phyloP scores from a whole-genome alignment of 345 rosid genomes.

The Rhodamnia argentea region DNA sequence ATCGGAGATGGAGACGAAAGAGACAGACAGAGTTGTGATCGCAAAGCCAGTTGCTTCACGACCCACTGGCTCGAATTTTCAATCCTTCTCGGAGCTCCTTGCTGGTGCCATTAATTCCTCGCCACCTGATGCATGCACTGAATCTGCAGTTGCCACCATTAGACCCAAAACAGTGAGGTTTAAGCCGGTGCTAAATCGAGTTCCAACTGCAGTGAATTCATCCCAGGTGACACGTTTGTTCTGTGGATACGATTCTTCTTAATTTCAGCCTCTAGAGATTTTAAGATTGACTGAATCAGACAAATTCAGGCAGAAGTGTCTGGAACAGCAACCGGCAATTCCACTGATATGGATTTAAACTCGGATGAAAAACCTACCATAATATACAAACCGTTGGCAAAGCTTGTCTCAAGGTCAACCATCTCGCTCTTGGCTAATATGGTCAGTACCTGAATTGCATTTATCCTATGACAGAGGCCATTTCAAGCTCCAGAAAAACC shows the following conservation, averaged over 20 bases:
- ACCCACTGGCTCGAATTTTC: slow-evolving; percentile 54
- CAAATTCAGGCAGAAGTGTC: slow-evolving; percentile 33
- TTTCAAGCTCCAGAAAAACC: background rate
- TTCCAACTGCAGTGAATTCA: slow-evolving; percentile 20
- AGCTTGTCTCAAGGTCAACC: slow-evolving; percentile 73
- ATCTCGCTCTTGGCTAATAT: slow-evolving; percentile 67
- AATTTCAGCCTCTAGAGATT: background rate
- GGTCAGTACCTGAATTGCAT: slow-evolving; percentile 29
- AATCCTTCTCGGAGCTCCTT: slow-evolving; percentile 67
- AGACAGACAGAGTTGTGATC: slow-evolving; percentile 49
- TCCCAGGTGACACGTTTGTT: slow-evolving; percentile 31
- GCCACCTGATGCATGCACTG: slow-evolving; percentile 25
- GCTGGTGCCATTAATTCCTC: slow-evolving; percentile 43
- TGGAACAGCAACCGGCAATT: slow-evolving; percentile 17
- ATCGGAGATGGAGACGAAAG: slow-evolving; percentile 58
- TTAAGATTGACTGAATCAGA: background rate
- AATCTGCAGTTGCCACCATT: slow-evolving; percentile 42
- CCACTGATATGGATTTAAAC: slow-evolving; percentile 27
- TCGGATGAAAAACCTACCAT: slow-evolving; percentile 32
- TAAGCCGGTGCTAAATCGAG: slow-evolving; percentile 25
- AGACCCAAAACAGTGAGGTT: slow-evolving; percentile 74
- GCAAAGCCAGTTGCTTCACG: slow-evolving; percentile 88
- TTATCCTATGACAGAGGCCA: background rate
- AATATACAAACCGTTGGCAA: slow-evolving; percentile 77
- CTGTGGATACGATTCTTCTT: background rate